Conservation (phyloP, 352 stramenopile species). For the Phytophthora megakarya region DNA sequence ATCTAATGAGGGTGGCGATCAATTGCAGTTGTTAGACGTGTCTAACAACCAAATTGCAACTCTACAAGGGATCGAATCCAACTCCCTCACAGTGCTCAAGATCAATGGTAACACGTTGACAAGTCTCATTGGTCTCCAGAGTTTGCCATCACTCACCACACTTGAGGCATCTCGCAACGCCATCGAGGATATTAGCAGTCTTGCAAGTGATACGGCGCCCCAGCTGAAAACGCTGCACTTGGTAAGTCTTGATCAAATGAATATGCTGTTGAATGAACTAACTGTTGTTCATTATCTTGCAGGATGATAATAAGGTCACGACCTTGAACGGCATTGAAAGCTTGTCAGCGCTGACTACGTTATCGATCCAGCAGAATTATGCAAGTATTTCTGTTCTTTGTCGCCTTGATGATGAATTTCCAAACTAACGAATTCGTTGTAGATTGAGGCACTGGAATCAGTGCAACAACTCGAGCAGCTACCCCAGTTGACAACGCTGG, state of each 20-base stretch:
- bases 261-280: background rate
- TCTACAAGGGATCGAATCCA: constrained; percentile 56
- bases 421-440: background rate
- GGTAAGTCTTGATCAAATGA: constrained; percentile 31
- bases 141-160: constrained; percentile 48
- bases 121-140: constrained; percentile 50
- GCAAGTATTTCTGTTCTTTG: constrained; percentile 26
- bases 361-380: constrained; percentile 69
- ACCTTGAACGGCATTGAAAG: constrained; percentile 59
- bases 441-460: constrained; percentile 61
- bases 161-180: constrained; percentile 64
- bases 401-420: background rate
- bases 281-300: background rate
- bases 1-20: background rate
- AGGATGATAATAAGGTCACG: constrained; percentile 78
- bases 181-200: constrained; percentile 49
- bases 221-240: constrained; percentile 64
- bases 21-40: constrained; percentile 57
- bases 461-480: constrained; percentile 55
- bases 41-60: constrained; percentile 71
- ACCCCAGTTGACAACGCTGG: constrained; percentile 45
- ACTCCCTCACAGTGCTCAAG: constrained; percentile 58
- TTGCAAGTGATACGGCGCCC: constrained; percentile 38
- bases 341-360: constrained; percentile 43
- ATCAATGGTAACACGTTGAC: constrained; percentile 68